Evolutionary conservation across 306 rosid species (phyloP).

Genomic region (Castanea mollissima): DNA sequence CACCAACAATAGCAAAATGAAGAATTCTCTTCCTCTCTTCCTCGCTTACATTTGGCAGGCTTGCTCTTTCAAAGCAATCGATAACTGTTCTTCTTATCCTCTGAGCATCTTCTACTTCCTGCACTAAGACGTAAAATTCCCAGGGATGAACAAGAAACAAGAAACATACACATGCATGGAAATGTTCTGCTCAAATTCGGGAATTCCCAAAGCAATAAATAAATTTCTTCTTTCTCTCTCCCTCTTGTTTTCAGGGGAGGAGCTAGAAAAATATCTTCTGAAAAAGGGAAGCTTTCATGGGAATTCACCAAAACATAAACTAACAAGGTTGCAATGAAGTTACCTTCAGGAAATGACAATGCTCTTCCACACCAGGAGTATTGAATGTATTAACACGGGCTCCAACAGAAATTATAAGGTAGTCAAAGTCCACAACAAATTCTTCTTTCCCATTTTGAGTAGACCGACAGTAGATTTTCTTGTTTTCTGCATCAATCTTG

Average conservation of each 20-base stretch:
- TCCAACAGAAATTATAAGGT: constrained; percentile 69
- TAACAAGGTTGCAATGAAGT: constrained; percentile 3
- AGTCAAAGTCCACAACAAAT: constrained; percentile 77
- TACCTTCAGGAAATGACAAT: constrained; percentile 97
- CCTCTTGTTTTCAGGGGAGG: not conserved
- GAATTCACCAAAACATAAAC: not conserved
- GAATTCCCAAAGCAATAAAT: constrained; percentile 6
- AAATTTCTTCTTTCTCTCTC: not conserved
- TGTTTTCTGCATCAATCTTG: constrained; percentile 86
- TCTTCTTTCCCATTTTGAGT: constrained; percentile 56
- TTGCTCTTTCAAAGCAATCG: constrained; percentile 94
- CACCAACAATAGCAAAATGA: constrained; percentile 96
- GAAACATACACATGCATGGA: not conserved
- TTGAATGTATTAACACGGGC: constrained; percentile 95
- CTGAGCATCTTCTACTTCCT: constrained; percentile 99
- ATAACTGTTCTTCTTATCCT: constrained; percentile 87
- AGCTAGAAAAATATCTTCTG: not conserved
- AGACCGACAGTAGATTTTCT: constrained; percentile 75
- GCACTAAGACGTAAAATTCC: constrained; percentile 14
- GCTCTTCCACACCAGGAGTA: constrained; percentile 91
- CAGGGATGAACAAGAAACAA: constrained; percentile 15
- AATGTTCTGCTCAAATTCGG: not conserved
- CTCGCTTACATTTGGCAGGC: constrained; percentile 65
- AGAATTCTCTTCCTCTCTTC: constrained; percentile 91
- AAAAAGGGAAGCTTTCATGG: not conserved